phyloP scores from a whole-genome alignment of 2,329 filamentous ascomycete genomes.

The Ophiostoma populinum region DNA sequence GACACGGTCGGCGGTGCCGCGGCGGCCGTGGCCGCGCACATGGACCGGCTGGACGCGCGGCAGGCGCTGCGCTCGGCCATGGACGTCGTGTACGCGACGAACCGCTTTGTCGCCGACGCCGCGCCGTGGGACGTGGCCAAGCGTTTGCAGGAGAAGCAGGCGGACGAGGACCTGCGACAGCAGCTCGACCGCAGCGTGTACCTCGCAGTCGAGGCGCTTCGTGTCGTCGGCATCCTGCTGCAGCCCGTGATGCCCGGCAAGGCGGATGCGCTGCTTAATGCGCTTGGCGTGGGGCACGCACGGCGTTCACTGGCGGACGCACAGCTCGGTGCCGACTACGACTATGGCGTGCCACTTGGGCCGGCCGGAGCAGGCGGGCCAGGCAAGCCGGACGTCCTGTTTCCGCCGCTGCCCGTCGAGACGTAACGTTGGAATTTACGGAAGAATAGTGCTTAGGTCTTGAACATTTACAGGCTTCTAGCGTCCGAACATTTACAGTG shows the following conservation, averaged over 20 bases:
- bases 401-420: slow-evolving; percentile 32
- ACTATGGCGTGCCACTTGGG: slow-evolving; percentile 42
- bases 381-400: slow-evolving; percentile 27
- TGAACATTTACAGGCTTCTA: no score
- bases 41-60: slow-evolving; percentile 48
- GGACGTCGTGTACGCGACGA: slow-evolving; percentile 44
- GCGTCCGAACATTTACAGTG: no score
- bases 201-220: slow-evolving; percentile 55
- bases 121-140: slow-evolving; percentile 50
- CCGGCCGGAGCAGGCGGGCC: slow-evolving; percentile 19
- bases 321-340: slow-evolving; percentile 41
- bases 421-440: slow-evolving; percentile 14
- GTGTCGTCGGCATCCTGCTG: slow-evolving; percentile 66
- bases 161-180: slow-evolving; percentile 14
- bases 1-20: slow-evolving; percentile 16
- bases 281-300: slow-evolving; percentile 50
- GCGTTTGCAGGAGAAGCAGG: slow-evolving; percentile 46
- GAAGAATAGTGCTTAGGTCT: no score
- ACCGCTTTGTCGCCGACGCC: slow-evolving; percentile 45
- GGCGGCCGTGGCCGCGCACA: slow-evolving; percentile 29
- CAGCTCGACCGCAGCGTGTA: slow-evolving; percentile 47
- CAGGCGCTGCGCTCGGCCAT: slow-evolving; percentile 49
- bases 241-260: slow-evolving; percentile 85
- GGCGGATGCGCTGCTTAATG: slow-evolving; percentile 52
- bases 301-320: slow-evolving; percentile 49